These are phyloP conservation scores for Colletotrichum scovillei DNA, from an alignment of 2,329 filamentous ascomycete species.

Conservation along the genomic window DNA sequence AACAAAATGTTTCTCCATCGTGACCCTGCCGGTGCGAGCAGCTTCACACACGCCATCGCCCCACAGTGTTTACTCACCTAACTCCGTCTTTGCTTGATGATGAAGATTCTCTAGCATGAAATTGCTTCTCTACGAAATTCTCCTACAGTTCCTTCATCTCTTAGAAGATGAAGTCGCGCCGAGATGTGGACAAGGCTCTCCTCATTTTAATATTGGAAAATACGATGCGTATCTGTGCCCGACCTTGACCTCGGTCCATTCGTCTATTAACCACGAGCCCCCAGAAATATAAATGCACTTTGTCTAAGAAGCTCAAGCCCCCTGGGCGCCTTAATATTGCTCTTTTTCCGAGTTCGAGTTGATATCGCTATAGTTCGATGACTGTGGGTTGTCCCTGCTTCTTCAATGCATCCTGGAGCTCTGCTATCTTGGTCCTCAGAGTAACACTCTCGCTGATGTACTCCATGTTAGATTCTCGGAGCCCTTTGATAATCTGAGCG, in stretches of 20 bases:
- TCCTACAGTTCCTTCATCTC: not conserved
- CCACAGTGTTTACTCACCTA: not conserved
- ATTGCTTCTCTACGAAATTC: not conserved
- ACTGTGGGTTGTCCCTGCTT: not conserved
- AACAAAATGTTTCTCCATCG: not conserved
- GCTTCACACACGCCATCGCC: not conserved
- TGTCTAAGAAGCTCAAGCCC: not conserved
- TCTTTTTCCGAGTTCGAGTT: not conserved
- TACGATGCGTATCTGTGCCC: not conserved
- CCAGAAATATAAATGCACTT: not conserved
- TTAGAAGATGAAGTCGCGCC: not conserved
- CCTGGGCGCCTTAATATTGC: not conserved
- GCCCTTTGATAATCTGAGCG: not conserved
- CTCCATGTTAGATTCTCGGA: not conserved
- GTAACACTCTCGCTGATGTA: not conserved
- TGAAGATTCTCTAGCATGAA: not conserved
- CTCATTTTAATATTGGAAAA: not conserved
- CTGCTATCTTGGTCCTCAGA: not conserved
- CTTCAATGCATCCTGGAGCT: not conserved
- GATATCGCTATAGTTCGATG: not conserved
- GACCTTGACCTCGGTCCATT: not conserved
- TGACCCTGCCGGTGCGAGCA: not conserved
- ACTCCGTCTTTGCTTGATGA: not conserved
- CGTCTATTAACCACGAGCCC: not conserved
- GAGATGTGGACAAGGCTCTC: not conserved